A percentile compares a stretch with the other conserved stretches of the same genome.
These are phyloP conservation scores for Juncus effusus DNA, from an alignment of 176 grass and related monocot genomes.

Conservation along the genomic window DNA sequence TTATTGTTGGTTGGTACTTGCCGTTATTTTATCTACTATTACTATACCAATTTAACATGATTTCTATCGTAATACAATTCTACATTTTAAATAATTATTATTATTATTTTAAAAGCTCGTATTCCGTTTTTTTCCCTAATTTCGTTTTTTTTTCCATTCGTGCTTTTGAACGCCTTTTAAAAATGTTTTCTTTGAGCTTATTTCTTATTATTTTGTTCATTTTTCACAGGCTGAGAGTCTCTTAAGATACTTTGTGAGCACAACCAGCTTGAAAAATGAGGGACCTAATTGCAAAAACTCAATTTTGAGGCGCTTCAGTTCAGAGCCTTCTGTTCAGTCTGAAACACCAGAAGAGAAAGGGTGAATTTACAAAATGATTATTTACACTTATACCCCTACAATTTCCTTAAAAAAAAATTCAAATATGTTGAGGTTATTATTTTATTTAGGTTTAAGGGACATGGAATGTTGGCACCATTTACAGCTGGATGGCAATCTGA, in stretches of 20 bases:
- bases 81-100: too few relatives aligned
- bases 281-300: constrained; percentile 29
- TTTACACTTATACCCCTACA: too few relatives aligned
- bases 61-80: too few relatives aligned
- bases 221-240: constrained; percentile 44
- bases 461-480: constrained; percentile 96
- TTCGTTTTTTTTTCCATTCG: too few relatives aligned
- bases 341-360: constrained; percentile 60
- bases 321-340: constrained; percentile 39
- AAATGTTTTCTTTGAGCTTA: too few relatives aligned
- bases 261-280: constrained; percentile 32
- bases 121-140: too few relatives aligned
- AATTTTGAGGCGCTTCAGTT: constrained; percentile 51
- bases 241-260: constrained; percentile 40
- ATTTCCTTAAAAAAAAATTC: too few relatives aligned
- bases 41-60: too few relatives aligned
- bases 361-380: constrained; percentile 28
- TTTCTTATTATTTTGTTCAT: not conserved
- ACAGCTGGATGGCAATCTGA: constrained; percentile 96
- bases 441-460: constrained; percentile 81
- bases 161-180: too few relatives aligned
- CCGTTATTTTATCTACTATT: too few relatives aligned
- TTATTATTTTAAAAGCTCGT: too few relatives aligned
- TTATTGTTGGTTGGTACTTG: too few relatives aligned
- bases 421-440: not conserved